Base-by-base conservation (phyloP, 768 basidiomycete species). In the Mycena latifolia region DNA sequence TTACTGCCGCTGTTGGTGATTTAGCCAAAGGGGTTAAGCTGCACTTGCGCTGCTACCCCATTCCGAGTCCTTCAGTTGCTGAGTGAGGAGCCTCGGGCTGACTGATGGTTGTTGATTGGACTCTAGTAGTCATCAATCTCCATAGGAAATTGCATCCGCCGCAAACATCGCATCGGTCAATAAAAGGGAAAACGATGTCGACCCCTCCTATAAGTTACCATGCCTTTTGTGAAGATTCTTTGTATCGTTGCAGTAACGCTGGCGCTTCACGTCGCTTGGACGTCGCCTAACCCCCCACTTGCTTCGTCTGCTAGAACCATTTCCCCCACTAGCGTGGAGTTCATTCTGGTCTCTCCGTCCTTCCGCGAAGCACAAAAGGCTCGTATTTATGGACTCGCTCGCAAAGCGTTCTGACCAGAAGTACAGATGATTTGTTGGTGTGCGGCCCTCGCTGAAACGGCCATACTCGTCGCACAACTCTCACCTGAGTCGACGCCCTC, bases 281-380 rank as follows among this genome's bases (percentile, higher is more conserved):
- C 65, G 5, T 57, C 65, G 24, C 65, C 65, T 0, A 66, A 61
- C 37, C 65, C 65, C 9, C 65, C 65, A 11, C 60, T 62, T 1
- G 9, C 17, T 9, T 33, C 46, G 4, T 25, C 65, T 0, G 50
- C 45, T 39, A 24, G 60, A 17, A 66, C 47, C 3, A 57, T 66
- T 2, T 14, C 54, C 14, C 54, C 39, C 22, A 66, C 60, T n/a
- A 46, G n/a, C 22, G 24, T 66, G 15, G 65, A 66, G 41, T 57
- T 61, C 18, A 57, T 66, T 5, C 60, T 66, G 11, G 47, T 53
- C 55, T 61, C 65, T 37, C 41, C 48, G 3, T 52, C 53, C 1
- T 62, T 66, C 24, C 65, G 65, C 24, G 39, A 27, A n/a, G 33
- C 22, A 0, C 65, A 43, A 39, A 66, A 62, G 60, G 65, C 29